Evolutionary conservation across 1,139 yeast species (phyloP).

Genomic region (Saccharomyces pastorianus): DNA sequence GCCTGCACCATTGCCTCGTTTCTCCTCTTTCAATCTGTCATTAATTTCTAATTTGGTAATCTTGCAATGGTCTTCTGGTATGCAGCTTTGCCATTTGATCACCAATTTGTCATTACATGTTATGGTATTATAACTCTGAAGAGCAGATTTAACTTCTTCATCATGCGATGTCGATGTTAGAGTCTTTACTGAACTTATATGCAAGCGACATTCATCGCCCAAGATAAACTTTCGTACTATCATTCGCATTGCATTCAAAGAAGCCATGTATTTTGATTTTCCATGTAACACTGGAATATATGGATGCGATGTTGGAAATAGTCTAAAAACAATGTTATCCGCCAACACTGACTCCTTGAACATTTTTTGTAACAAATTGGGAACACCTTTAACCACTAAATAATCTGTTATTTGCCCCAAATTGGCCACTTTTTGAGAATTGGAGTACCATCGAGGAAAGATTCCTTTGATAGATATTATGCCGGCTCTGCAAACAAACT

Average conservation of each 20-base stretch:
- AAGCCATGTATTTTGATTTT: conserved; percentile 45
- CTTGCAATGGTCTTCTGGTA: conserved; percentile 38
- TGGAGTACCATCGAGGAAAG: neutral
- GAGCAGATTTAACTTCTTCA: conserved; percentile 20
- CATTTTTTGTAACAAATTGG: conserved; percentile 44
- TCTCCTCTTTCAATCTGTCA: conserved; percentile 1
- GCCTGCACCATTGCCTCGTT: conserved; percentile 9
- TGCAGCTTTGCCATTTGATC: conserved; percentile 57
- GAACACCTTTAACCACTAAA: conserved; percentile 43
- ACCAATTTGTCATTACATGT: conserved; percentile 44
- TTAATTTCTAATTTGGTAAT: conserved; percentile 1
- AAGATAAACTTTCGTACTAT: conserved; percentile 47
- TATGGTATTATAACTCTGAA: conserved; percentile 7
- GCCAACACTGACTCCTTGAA: conserved; percentile 46
- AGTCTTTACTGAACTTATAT: conserved; percentile 15
- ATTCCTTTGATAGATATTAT: neutral
- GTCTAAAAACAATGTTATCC: conserved; percentile 45
- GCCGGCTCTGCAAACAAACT: neutral
- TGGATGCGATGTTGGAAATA: conserved; percentile 57
- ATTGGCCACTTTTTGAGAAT: conserved; percentile 37
- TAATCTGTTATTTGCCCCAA: conserved; percentile 51
- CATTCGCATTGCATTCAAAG: conserved; percentile 44
- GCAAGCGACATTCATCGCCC: conserved; percentile 24
- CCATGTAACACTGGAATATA: conserved; percentile 59
- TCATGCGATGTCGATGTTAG: conserved; percentile 7